Evolutionary conservation across 2,329 filamentous ascomycete genomes (phyloP).

Genomic region (Trichoderma sp.): DNA sequence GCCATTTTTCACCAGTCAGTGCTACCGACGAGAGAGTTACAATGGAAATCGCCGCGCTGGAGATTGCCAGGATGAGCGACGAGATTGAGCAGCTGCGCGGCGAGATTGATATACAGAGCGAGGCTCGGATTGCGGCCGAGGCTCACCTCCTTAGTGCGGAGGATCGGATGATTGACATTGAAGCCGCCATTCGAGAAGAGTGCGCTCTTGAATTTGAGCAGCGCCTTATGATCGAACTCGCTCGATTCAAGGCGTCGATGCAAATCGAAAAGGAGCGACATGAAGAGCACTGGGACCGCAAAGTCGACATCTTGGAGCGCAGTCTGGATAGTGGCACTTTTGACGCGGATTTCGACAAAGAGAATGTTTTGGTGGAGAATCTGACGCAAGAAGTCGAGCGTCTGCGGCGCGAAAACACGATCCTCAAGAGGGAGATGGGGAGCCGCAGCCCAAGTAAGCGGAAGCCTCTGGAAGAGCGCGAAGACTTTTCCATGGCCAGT

Average conservation of each 20-base stretch:
- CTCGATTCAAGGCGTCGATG: conserved; percentile 77
- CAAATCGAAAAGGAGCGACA: conserved; percentile 77
- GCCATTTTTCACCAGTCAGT: conserved; percentile 44
- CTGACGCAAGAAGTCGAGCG: conserved; percentile 72
- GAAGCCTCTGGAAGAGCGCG: conserved; percentile 56
- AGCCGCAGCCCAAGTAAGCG: conserved; percentile 65
- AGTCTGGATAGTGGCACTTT: conserved; percentile 46
- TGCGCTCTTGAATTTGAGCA: conserved; percentile 85
- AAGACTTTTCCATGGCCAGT: conserved; percentile 43
- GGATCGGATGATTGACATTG: conserved; percentile 66
- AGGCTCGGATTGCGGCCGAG: conserved; percentile 71
- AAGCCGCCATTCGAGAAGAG: conserved; percentile 85
- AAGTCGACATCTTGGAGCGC: conserved; percentile 68
- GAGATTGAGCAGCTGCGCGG: conserved; percentile 75
- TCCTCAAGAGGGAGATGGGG: conserved; percentile 66
- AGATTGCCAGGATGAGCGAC: conserved; percentile 71
- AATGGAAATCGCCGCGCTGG: conserved; percentile 77
- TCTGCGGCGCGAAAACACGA: conserved; percentile 63
- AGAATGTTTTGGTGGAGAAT: conserved; percentile 63
- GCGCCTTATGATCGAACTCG: conserved; percentile 71
- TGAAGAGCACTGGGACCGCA: conserved; percentile 85
- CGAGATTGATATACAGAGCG: conserved; percentile 70
- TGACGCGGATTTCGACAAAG: conserved; percentile 60
- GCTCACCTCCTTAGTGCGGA: conserved; percentile 71
- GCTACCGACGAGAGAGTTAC: conserved; percentile 62